These are phyloP conservation scores for Beauveria sp. DNA, from an alignment of 2,329 filamentous ascomycete species.

Conservation along the genomic window DNA sequence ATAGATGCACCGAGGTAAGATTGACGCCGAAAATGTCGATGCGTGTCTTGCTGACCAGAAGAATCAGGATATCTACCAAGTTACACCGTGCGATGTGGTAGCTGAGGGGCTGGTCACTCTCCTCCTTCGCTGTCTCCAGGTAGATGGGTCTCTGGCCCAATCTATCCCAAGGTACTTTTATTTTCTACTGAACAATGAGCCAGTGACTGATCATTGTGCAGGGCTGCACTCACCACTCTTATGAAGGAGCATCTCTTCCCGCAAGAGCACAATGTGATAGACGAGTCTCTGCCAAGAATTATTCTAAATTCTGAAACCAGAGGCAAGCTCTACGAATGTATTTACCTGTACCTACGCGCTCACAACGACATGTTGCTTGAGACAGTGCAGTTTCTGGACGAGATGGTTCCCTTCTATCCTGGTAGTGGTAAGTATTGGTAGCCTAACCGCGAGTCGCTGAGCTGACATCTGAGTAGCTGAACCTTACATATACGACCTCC, in stretches of 20 bases:
- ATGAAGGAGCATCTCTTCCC: conserved; percentile 63
- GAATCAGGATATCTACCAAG: conserved; percentile 21
- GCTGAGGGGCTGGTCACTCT: conserved; percentile 23
- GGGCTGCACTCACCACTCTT: conserved; percentile 30
- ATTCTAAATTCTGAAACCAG: conserved; percentile 49
- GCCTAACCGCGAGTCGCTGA: conserved; percentile 38
- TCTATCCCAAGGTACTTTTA: conserved; percentile 21
- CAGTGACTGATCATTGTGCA: conserved; percentile 17
- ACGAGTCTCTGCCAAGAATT: conserved; percentile 26
- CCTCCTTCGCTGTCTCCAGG: conserved; percentile 23
- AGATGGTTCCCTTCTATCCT: conserved; percentile 30
- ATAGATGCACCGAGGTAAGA: conserved; percentile 33
- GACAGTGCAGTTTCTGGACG: conserved; percentile 37
- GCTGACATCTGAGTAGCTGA: conserved; percentile 24
- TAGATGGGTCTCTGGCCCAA: conserved; percentile 19
- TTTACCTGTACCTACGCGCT: conserved; percentile 48
- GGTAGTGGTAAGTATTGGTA: conserved; percentile 28
- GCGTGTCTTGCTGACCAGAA: not conserved
- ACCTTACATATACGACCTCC: conserved; percentile 54
- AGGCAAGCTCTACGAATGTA: conserved; percentile 50
- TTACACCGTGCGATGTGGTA: conserved; percentile 20
- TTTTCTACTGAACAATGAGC: not conserved
- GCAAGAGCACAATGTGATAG: conserved; percentile 22
- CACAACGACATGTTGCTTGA: conserved; percentile 38
- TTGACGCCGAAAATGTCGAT: not conserved